Conservation (phyloP, 768 basidiomycete species). For the Termitomyces sp. region DNA sequence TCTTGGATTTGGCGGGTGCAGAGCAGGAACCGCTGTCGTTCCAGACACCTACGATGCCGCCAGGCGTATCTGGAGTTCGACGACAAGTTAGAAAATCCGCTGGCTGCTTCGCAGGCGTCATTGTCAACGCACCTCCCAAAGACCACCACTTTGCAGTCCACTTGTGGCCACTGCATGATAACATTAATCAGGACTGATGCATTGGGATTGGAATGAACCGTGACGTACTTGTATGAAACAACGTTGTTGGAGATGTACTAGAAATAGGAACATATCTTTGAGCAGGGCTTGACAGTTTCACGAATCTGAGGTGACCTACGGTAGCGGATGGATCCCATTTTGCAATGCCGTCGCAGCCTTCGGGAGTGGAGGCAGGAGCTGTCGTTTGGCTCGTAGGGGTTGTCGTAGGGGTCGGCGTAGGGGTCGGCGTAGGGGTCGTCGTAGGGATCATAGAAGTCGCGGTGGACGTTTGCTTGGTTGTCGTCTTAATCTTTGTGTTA, state of each 20-base stretch:
- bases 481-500: not conserved
- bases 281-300: not conserved
- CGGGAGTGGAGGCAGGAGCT: not conserved
- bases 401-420: not conserved
- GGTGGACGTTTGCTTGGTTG: not conserved
- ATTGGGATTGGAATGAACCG: not conserved
- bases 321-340: not conserved
- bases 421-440: not conserved
- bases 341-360: not conserved
- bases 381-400: not conserved
- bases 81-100: too few species aligned
- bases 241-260: slow-evolving; percentile 3
- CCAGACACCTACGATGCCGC: slow-evolving; percentile 7
- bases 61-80: slow-evolving; percentile 3
- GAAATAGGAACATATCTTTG: not conserved
- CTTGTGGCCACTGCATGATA: not conserved
- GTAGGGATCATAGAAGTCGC: not conserved
- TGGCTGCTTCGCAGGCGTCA: not conserved
- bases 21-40: slow-evolving; percentile 5
- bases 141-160: slow-evolving; percentile 12
- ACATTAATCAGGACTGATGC: not conserved
- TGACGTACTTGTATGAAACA: slow-evolving; percentile 2
- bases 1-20: not conserved
- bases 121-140: slow-evolving; percentile 3
- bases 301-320: not conserved